A percentile compares a stretch with the other conserved stretches of the same genome.
Evolutionary conservation across 164 flowering plant genomes (phyloP).

Genomic region (Vitis vinifera): ASM3070453v1 NC_081817.1:6703501-6704000

Average conservation of each 20-base stretch:
- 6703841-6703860: slow-evolving; percentile 45
- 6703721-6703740: slow-evolving; percentile 42
- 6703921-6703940: slow-evolving; percentile 33
- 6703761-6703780: slow-evolving; percentile 27
- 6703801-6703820: slow-evolving; percentile 32
- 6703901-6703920: slow-evolving; percentile 36
- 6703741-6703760: slow-evolving; percentile 35
- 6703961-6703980: slow-evolving; percentile 40
- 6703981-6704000: slow-evolving; percentile 37
- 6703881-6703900: slow-evolving; percentile 35
- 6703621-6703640: slow-evolving; percentile 40
- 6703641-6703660: slow-evolving; percentile 40
- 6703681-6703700: slow-evolving; percentile 37
- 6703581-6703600: slow-evolving; percentile 37
- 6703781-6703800: slow-evolving; percentile 44
- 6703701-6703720: slow-evolving; percentile 33
- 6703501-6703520: neutral
- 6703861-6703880: slow-evolving; percentile 40
- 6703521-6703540: slow-evolving; percentile 24
- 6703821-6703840: slow-evolving; percentile 45
- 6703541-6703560: slow-evolving; percentile 31
- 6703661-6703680: slow-evolving; percentile 40
- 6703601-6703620: slow-evolving; percentile 30
- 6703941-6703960: slow-evolving; percentile 36
- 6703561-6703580: slow-evolving; percentile 38